These are phyloP conservation scores for Jamesozyma hellenica DNA, from an alignment of 805 yeast genomes.

Conservation along the genomic window DNA sequence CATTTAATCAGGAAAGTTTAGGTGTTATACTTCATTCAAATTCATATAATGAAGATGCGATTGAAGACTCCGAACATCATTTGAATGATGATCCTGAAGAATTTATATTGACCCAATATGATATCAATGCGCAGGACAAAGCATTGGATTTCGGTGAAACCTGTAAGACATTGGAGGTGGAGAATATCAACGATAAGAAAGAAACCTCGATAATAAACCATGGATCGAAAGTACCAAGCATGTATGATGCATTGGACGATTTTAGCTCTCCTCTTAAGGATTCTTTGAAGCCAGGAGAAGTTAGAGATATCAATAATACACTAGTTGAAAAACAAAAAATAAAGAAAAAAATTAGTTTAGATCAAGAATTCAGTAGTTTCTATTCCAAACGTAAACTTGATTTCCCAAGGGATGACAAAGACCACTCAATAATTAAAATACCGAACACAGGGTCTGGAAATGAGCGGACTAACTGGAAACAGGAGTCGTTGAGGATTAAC, in stretches of 20 bases:
- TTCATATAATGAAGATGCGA: neutral
- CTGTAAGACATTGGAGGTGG: too few relatives aligned
- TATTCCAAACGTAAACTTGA: neutral
- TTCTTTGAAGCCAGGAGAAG: neutral
- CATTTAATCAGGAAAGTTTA: too few relatives aligned
- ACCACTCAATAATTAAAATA: neutral
- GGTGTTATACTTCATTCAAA: neutral
- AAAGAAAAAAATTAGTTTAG: neutral
- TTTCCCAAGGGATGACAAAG: neutral
- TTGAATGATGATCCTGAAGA: slow-evolving; percentile 14
- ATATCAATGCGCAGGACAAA: neutral
- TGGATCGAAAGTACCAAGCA: too few relatives aligned
- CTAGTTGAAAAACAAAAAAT: neutral
- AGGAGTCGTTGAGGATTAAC: too few relatives aligned
- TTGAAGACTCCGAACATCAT: neutral
- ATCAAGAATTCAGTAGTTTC: neutral
- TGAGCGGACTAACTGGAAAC: too few relatives aligned
- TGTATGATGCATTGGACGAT: too few relatives aligned
- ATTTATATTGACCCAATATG: slow-evolving; percentile 18
- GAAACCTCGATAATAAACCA: too few relatives aligned
- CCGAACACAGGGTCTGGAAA: too few relatives aligned
- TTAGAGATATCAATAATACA: neutral
- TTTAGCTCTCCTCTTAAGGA: slow-evolving; percentile 7
- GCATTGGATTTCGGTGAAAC: too few relatives aligned
- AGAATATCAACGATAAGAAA: too few relatives aligned